Conservation (phyloP, 1,284 basidiomycete genomes). For the Meira miltonrushii region DNA sequence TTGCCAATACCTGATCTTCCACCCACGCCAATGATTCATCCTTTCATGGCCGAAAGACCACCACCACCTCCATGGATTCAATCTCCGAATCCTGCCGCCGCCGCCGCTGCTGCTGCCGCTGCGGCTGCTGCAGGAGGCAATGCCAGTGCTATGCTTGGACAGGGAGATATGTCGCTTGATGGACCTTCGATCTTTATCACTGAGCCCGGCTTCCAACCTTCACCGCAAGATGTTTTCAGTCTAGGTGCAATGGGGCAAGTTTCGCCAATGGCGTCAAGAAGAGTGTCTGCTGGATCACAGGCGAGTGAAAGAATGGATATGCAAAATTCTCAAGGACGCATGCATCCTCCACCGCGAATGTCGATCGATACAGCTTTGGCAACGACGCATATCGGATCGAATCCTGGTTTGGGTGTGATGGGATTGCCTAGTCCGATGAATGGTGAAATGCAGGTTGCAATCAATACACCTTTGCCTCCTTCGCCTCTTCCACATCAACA, state of each 20-base stretch:
- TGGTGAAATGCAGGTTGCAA: conserved; percentile 28
- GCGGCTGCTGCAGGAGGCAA: neutral
- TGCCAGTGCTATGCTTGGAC: neutral
- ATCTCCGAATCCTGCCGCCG: neutral
- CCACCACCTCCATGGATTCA: neutral
- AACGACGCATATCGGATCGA: conserved; percentile 20
- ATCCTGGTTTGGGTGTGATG: conserved; percentile 30
- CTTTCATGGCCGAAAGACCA: neutral
- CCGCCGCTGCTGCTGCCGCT: neutral
- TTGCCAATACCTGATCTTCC: conserved; percentile 30
- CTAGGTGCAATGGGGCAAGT: conserved; percentile 22
- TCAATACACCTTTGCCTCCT: conserved; percentile 41
- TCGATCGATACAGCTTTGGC: conserved; percentile 25
- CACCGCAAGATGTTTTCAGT: conserved; percentile 12
- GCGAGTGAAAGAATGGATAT: conserved; percentile 4
- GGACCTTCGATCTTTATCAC: conserved; percentile 43
- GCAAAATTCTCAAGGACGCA: neutral
- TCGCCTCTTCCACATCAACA: conserved; percentile 23
- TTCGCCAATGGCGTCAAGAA: conserved; percentile 19
- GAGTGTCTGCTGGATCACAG: conserved; percentile 7
- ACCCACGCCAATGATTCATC: conserved; percentile 22
- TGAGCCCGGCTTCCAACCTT: conserved; percentile 24
- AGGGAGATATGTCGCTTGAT: conserved; percentile 20
- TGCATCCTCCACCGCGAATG: conserved; percentile 6
- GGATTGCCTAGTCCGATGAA: conserved; percentile 33